Percentiles rank a stretch among this genome's conserved stretches.
phyloP scores from a whole-genome alignment of 768 basidiomycete species.

The Hypholoma sublateritium region DNA sequence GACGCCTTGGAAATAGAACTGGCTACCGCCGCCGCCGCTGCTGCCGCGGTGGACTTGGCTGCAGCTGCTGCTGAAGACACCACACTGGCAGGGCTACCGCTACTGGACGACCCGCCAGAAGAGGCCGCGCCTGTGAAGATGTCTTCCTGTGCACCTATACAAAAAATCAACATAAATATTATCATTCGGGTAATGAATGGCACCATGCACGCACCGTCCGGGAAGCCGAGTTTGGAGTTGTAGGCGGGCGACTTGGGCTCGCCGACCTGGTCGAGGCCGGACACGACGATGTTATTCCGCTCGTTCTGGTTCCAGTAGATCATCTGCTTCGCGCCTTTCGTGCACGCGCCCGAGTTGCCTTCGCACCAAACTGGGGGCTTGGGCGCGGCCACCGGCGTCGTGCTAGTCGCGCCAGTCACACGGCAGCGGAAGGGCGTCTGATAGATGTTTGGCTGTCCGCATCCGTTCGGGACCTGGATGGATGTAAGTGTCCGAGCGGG shows the following conservation, averaged over 20 bases:
- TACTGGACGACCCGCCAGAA: neutral
- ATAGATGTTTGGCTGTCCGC: constrained; percentile 57
- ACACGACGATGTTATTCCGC: constrained; percentile 48
- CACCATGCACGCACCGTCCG: constrained; percentile 35
- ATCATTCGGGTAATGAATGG: too few relatives aligned
- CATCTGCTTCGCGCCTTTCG: constrained; percentile 54
- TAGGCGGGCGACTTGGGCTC: constrained; percentile 46
- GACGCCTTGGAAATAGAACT: too few relatives aligned
- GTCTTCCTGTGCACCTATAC: constrained; percentile 42
- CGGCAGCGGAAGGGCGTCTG: constrained; percentile 45
- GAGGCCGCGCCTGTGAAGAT: constrained; percentile 31
- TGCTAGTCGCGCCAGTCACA: constrained; percentile 44
- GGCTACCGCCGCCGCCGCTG: too few relatives aligned
- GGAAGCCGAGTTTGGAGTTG: constrained; percentile 47
- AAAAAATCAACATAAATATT: neutral
- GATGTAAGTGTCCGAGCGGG: neutral
- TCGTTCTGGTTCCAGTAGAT: constrained; percentile 51
- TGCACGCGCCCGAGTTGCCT: constrained; percentile 39
- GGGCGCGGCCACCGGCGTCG: constrained; percentile 36
- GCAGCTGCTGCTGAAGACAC: neutral
- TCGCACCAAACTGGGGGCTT: constrained; percentile 56
- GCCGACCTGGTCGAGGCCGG: constrained; percentile 38
- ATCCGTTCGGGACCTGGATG: constrained; percentile 35
- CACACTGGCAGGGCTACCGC: neutral
- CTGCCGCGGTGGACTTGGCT: neutral